phyloP scores from a whole-genome alignment of 331 rosid genomes.

The Phaseolus coccineus region DNA sequence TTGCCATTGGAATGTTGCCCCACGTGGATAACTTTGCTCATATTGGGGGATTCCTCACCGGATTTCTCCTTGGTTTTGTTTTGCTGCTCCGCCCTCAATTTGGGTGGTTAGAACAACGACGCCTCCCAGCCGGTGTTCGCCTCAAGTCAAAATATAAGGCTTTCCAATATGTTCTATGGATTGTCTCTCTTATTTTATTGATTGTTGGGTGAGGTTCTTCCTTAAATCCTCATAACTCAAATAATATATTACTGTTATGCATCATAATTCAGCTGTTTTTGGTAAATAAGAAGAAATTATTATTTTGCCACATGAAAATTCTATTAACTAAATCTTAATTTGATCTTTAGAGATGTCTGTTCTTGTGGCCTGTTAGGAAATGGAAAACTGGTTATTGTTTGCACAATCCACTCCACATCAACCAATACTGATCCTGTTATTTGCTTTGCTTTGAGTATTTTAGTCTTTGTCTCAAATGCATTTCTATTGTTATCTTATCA shows the following conservation, averaged over 20 bases:
- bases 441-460: constrained; percentile 7
- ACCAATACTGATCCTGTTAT: not conserved
- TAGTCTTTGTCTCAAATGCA: not conserved
- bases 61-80: constrained; percentile 83
- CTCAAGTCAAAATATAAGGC: constrained; percentile 70
- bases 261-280: not conserved
- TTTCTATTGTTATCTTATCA: constrained; percentile 4
- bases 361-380: not conserved
- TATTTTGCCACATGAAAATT: not conserved
- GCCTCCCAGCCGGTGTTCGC: constrained; percentile 57
- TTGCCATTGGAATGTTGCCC: constrained; percentile 82
- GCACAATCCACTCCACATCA: not conserved
- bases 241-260: not conserved
- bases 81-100: constrained; percentile 80
- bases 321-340: not conserved
- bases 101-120: constrained; percentile 67
- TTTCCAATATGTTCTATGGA: constrained; percentile 77
- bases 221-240: not conserved
- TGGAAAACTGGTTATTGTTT: constrained; percentile 12
- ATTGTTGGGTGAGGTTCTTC: constrained; percentile 69
- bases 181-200: constrained; percentile 60
- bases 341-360: not conserved
- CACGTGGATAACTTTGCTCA: constrained; percentile 86
- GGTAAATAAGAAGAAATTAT: not conserved
- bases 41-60: constrained; percentile 79